These are phyloP conservation scores for Vigna angularis DNA, from an alignment of 306 rosid species.

Conservation along the genomic window DNA sequence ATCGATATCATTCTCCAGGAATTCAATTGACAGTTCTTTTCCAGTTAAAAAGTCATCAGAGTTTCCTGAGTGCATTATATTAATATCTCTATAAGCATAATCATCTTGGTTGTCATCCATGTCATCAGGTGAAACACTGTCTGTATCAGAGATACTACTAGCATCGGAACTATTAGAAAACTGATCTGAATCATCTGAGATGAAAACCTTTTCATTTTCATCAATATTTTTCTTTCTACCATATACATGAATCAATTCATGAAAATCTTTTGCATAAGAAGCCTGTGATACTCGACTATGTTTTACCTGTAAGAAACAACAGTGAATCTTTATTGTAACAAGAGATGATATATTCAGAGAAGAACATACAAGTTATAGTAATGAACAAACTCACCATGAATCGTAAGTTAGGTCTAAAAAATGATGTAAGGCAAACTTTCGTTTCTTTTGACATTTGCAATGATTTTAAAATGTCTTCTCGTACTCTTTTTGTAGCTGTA, in stretches of 20 bases:
- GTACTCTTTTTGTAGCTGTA: conserved; percentile 81
- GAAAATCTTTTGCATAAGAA: conserved; percentile 76
- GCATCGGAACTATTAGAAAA: conserved; percentile 48
- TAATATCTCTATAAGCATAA: conserved; percentile 47
- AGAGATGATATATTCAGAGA: conserved; percentile 10
- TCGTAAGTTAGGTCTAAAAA: conserved; percentile 79
- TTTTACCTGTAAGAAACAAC: conserved; percentile 64
- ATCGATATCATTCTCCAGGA: conserved; percentile 84
- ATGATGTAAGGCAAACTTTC: conserved; percentile 78
- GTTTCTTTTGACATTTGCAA: conserved; percentile 75
- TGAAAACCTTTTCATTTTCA: conserved; percentile 53
- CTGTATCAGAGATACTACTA: conserved; percentile 50
- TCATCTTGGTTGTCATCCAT: conserved; percentile 52
- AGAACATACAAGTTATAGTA: background rate
- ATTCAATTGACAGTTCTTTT: conserved; percentile 73
- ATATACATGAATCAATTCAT: conserved; percentile 61
- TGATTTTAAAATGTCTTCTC: conserved; percentile 82
- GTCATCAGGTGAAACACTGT: conserved; percentile 51
- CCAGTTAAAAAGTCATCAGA: conserved; percentile 51
- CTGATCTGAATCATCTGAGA: conserved; percentile 47
- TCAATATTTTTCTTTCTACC: conserved; percentile 51
- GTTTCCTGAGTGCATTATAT: conserved; percentile 48
- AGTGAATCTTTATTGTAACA: conserved; percentile 18
- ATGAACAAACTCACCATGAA: conserved; percentile 69
- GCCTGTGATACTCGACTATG: conserved; percentile 76